Percentiles rank a stretch among this genome's conserved stretches.
Conservation (phyloP, 2,329 filamentous ascomycete genomes). For the Rhynchosporium secalis region DNA sequence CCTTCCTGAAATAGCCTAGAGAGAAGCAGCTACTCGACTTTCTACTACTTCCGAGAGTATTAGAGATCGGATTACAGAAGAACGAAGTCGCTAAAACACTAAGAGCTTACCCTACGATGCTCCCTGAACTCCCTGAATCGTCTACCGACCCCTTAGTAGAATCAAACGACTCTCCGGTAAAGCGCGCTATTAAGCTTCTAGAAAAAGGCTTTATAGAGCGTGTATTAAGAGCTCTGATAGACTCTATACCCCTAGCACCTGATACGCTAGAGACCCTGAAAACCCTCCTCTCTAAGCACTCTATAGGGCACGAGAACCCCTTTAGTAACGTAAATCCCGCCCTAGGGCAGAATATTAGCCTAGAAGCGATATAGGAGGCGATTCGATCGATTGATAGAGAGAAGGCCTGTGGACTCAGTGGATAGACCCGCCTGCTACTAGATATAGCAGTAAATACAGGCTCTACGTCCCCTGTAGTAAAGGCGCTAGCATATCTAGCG, state of each 20-base stretch:
- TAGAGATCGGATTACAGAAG: background rate
- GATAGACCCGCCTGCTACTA: too few relatives aligned
- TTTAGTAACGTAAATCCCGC: too few relatives aligned
- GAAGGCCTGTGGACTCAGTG: too few relatives aligned
- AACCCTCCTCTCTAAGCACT: background rate
- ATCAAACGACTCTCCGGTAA: background rate
- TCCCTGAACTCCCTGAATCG: too few relatives aligned
- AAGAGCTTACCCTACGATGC: too few relatives aligned
- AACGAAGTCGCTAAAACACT: background rate
- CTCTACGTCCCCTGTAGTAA: too few relatives aligned
- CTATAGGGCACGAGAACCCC: too few relatives aligned
- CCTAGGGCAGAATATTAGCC: too few relatives aligned
- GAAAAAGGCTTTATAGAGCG: background rate
- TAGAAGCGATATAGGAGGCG: too few relatives aligned
- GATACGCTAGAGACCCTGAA: background rate
- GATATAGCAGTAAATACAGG: too few relatives aligned
- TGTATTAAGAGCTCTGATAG: background rate
- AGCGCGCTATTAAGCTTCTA: background rate
- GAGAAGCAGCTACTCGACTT: background rate
- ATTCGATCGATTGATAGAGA: too few relatives aligned
- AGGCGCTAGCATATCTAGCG: too few relatives aligned
- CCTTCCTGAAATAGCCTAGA: background rate
- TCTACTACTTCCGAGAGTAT: background rate
- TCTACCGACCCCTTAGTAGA: background rate
- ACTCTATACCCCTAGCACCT: background rate